Base-by-base conservation (phyloP, 2,329 filamentous ascomycete species). In the Colletotrichum sp. region DNA sequence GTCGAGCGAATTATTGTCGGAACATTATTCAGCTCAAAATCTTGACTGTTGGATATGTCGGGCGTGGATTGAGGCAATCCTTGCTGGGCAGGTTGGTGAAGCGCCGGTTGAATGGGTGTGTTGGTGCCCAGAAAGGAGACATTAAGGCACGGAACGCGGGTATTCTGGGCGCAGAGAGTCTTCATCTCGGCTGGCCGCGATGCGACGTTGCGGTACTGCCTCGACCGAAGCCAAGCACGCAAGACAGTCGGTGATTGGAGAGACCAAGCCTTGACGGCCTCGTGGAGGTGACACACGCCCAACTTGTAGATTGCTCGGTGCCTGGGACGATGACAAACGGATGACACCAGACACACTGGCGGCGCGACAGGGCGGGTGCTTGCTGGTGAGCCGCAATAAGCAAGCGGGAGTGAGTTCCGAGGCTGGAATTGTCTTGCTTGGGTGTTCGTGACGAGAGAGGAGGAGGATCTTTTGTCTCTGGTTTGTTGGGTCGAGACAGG, bases 171-270 rank as follows among this genome's bases (percentile, higher is more conserved):
- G 48, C 52, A 52, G 48, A 28, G 18, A 36, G 32, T 43, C 36
- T 61, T 72, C 73, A 75, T 75, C 63, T 75, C 57, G 57, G 63
- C 39, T 64, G 24, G 55, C 43, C n/a, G 57, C 63, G 69, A 73
- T 75, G 73, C 63, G 73, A 75, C 64, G 10, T 43, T 63, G 21
- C 73, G 69, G 64, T 68, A 59, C 63, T 75, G 73, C 63, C 14
- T 59, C 30, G 39, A 63, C 73, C 69, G 70, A 48, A 65, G 63
- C 63, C 63, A 75, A 75, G 73, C 26, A 48, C 34, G 39, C 24
- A 52, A 61, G n/a, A 64, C 8, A 32, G 28, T n/a, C 9, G 10
- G 28, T 32, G 59, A 61, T 61, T 61, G 59, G 59, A n/a, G 30
- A 48, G 24, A 39, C 66, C 52, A 68, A 30, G 48, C 4, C 21